Evolutionary conservation across 2,329 filamentous ascomycete genomes (phyloP), one percentile per base, ranked within the genome.

Genomic region (Diaporthe vexans): DNA sequence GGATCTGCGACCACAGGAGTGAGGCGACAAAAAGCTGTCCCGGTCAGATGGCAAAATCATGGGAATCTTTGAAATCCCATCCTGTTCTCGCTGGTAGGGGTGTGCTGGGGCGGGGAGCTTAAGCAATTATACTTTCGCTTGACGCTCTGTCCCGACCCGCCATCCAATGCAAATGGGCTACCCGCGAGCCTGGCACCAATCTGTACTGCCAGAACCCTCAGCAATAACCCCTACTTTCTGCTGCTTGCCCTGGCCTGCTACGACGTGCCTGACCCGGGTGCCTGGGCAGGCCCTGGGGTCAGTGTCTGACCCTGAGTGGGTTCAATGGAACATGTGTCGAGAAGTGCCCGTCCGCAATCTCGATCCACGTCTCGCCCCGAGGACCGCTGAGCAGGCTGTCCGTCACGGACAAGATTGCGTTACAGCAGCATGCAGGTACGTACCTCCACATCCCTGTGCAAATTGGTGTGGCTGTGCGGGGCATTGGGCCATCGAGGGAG

Each of bases 31-130:
- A 48, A 63, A 33, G 58, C 40, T 52, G 24, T 29, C 56, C 57
- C 29, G 24, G 35, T 4, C 26, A 43, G n/a, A 19, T 43, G 19
- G n/a, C 7, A 13, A 33, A 61, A 54, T 43, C 57, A 72, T 72
- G 70, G 70, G 70, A 72, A 33, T 63, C 48, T 63, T 21, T n/a
- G 7, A 63, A 63, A 24, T 72, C 57, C 57, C 70, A 71, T 61
- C 15, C 21, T 59, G 21, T 26, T 10, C 13, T 59, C 37, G 43
- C 43, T 33, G 40, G 40, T 52, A 19, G 40, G 40, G 9, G 3
- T 63, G 26, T 33, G 54, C 54, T 29, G 19, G 33, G 8, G 33
- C 33, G 40, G 29, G 13, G 21, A 37, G 19, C 33, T 68, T 68
- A 40, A 68, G 52, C 48, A 54, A 54, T 63, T 72, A 46, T 63